Base-by-base conservation (phyloP, 2,329 filamentous ascomycete species). In the Plenodomus tracheiphilus region DNA sequence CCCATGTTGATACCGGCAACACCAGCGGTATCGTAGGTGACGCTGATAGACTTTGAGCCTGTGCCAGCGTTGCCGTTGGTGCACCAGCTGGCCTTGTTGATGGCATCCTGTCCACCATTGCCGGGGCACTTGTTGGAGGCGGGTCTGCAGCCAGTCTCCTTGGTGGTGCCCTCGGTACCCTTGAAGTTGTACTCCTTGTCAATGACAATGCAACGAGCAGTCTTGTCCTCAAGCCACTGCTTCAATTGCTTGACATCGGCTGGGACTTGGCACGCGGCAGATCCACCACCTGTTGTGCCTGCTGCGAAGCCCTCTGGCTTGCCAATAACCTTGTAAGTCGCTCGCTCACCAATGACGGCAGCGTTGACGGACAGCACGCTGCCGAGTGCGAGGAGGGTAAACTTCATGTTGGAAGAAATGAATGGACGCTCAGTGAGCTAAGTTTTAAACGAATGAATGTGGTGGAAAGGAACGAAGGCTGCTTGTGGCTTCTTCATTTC, bases 61-160 rank as follows among this genome's bases (percentile, higher is more conserved):
- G 34, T 18, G 32, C 46, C 46, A 39, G 46, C 40, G 13, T 54
- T 43, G 20, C 44, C 51, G 49, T 43, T 62, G 28, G 53, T 56
- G 19, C 51, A 53, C 55, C 61, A 53, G 38, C 49, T 46, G 41
- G 57, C 35, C 66, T 79, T 69, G 73, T 85, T 81, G 62, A 85
- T 82, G 53, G 82, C 79, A 28, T 76, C 56, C 74, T 85, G 82
- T 66, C 83, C 81, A n/a, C 65, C 78, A 20, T 80, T 82, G 30
- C 79, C 81, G 11, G 39, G 28, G 17, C 47, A 50, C 15, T 34
- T 50, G 73, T 59, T 61, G 25, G 53, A 57, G 32, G 51, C 51
- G 16, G 82, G 81, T 15, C 81, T 78, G 51, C 63, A 58, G 43
- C 55, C 56, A 21, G 51, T 28, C 19, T 49, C 50, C 17, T 53